A percentile compares a stretch with the other conserved stretches of the same genome.
Conservation (phyloP, 306 rosid genomes). For the Elaeagnus macrophylla region DNA sequence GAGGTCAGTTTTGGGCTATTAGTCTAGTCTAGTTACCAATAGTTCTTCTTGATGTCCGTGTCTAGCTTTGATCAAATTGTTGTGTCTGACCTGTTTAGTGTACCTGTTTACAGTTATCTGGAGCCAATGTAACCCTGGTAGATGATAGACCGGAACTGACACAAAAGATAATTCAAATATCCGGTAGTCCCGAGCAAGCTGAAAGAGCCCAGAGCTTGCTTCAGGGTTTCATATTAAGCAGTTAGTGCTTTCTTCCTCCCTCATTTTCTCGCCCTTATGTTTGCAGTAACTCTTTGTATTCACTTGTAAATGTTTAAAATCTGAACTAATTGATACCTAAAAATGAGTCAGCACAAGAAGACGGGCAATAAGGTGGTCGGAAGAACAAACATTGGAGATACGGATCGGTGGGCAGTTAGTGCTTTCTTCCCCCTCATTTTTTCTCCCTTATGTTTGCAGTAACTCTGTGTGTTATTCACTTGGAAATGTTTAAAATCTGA, state of each 20-base stretch:
- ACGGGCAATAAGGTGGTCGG: conserved; percentile 45
- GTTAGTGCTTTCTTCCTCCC: conserved; percentile 37
- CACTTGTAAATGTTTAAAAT: not conserved
- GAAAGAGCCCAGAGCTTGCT: conserved; percentile 98
- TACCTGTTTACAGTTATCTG: conserved; percentile 60
- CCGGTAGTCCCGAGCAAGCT: conserved; percentile 93
- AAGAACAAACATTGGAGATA: not conserved
- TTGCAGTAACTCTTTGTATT: too few relatives aligned
- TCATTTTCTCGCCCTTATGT: not conserved
- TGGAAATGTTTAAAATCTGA: not conserved
- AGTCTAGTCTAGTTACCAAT: conserved; percentile 9
- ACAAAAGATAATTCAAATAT: conserved; percentile 75
- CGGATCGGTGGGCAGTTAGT: conserved; percentile 37
- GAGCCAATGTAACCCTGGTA: conserved; percentile 80
- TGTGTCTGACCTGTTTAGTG: conserved; percentile 11
- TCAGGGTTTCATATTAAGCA: conserved; percentile 94
- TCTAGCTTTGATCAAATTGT: not conserved
- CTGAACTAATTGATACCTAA: not conserved
- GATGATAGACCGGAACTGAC: conserved; percentile 74
- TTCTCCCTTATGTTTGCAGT: too few relatives aligned
- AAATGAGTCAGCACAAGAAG: conserved; percentile 72
- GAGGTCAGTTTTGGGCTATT: conserved; percentile 49
- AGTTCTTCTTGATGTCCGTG: not conserved
- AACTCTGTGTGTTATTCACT: too few relatives aligned
- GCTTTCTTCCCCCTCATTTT: conserved; percentile 11